phyloP scores from a whole-genome alignment of 2,329 filamentous ascomycete species.

The Annulohypoxylon truncatum region DNA sequence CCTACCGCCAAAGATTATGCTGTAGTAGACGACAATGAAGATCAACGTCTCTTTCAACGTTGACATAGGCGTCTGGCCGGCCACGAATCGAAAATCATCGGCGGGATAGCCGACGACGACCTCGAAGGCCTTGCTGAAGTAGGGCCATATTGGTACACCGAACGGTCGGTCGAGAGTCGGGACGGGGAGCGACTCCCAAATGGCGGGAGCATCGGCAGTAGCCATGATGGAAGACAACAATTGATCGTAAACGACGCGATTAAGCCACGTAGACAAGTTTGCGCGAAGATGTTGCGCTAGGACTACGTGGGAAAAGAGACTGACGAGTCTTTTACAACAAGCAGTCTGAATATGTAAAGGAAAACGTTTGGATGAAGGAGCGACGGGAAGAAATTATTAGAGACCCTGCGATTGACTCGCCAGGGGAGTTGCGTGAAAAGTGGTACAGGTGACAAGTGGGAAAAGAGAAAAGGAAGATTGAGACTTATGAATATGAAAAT shows the following conservation, averaged over 20 bases:
- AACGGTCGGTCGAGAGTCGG: conserved; percentile 93
- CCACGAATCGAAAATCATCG: conserved; percentile 85
- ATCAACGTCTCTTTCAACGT: conserved; percentile 85
- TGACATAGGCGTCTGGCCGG: conserved; percentile 87
- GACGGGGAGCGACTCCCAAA: conserved; percentile 69
- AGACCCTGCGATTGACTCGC: conserved; percentile 38
- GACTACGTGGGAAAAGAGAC: conserved; percentile 12
- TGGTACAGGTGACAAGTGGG: conserved; percentile 46
- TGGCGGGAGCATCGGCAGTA: conserved; percentile 53
- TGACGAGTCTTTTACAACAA: conserved; percentile 20
- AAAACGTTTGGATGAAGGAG: conserved; percentile 55
- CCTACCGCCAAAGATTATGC: conserved; percentile 91
- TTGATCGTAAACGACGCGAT: conserved; percentile 8
- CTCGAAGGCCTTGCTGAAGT: conserved; percentile 90
- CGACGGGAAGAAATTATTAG: conserved; percentile 51
- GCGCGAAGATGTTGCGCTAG: conserved; percentile 22
- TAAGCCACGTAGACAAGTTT: conserved; percentile 10
- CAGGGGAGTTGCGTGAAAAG: conserved; percentile 35
- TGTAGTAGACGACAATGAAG: conserved; percentile 89
- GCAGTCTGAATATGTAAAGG: conserved; percentile 48
- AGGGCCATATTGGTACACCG: conserved; percentile 90
- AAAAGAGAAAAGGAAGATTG: conserved; percentile 40
- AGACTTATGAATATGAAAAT: conserved; percentile 40
- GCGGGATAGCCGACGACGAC: conserved; percentile 82
- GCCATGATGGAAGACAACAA: conserved; percentile 40